Evolutionary conservation across 495 filamentous ascomycete species (phyloP).

Genomic region (Aspergillus hancockii): DNA sequence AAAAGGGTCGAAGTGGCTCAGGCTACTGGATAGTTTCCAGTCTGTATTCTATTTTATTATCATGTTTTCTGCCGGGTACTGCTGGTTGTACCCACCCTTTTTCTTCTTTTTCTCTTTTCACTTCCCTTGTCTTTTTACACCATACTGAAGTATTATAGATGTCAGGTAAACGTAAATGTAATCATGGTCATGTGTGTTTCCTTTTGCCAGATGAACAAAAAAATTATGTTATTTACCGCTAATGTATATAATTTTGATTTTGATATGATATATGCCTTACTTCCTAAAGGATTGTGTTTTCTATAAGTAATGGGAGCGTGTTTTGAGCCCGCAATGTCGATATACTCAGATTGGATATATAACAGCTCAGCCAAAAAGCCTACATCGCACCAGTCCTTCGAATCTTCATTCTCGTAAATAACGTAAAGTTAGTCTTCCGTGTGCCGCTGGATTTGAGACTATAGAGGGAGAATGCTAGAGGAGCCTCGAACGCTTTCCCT

Average conservation of each 20-base stretch:
- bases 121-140: constrained; percentile 2
- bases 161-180: constrained; percentile 18
- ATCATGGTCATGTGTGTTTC: constrained; percentile 18
- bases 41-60: constrained; percentile 25
- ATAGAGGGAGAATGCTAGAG: no score
- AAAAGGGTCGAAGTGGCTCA: constrained; percentile 3
- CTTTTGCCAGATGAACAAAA: not conserved
- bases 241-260: constrained; percentile 9
- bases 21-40: constrained; percentile 9
- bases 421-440: no score
- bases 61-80: constrained; percentile 11
- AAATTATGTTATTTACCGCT: constrained; percentile 2
- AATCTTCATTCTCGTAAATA: no score
- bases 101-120: constrained; percentile 5
- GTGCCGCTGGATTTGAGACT: no score
- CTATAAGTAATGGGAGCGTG: no score
- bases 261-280: no score
- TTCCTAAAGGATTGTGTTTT: no score
- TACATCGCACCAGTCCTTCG: no score
- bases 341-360: no score
- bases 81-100: constrained; percentile 15
- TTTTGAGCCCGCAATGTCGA: no score
- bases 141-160: constrained; percentile 19
- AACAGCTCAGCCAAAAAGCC: no score
- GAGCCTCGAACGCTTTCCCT: no score